Evolutionary conservation across 371 early-diverging fungal genomes (phyloP).

Genomic region (Mucor circinelloides): DNA sequence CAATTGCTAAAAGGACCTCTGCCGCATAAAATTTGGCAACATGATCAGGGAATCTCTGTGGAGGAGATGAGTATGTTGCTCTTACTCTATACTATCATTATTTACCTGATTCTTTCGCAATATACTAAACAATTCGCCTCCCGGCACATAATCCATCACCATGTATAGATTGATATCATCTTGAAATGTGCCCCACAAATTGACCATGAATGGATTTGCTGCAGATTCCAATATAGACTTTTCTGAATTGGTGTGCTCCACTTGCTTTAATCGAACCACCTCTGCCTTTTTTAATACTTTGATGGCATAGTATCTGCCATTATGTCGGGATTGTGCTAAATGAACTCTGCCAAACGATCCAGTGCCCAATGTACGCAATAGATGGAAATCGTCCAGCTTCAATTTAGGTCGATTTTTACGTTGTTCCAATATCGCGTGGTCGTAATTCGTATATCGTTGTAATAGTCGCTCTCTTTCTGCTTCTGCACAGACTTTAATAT

Average conservation of each 20-base stretch:
- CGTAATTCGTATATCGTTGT: conserved; percentile 19
- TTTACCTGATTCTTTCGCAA: conserved; percentile 69
- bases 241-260: conserved; percentile 92
- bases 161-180: conserved; percentile 88
- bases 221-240: conserved; percentile 82
- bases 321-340: conserved; percentile 77
- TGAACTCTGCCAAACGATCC: conserved; percentile 99
- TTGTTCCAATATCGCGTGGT: conserved; percentile 17
- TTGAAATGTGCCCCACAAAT: conserved; percentile 89
- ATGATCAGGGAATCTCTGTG: conserved; percentile 82
- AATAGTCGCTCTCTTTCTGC: background rate
- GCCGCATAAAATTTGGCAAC: conserved; percentile 86
- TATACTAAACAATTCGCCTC: conserved; percentile 92
- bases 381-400: conserved; percentile 67
- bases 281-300: conserved; percentile 96
- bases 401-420: conserved; percentile 52
- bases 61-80: background rate
- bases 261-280: conserved; percentile 94
- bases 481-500: background rate
- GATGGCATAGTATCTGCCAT: conserved; percentile 91
- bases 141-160: conserved; percentile 95
- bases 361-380: conserved; percentile 88
- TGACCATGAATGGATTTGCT: conserved; percentile 91
- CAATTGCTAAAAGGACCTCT: conserved; percentile 75
- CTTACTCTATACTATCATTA: too few species aligned